These are phyloP conservation scores for Piper betle DNA, from an alignment of 164 flowering plant species.

Conservation along the genomic window DNA sequence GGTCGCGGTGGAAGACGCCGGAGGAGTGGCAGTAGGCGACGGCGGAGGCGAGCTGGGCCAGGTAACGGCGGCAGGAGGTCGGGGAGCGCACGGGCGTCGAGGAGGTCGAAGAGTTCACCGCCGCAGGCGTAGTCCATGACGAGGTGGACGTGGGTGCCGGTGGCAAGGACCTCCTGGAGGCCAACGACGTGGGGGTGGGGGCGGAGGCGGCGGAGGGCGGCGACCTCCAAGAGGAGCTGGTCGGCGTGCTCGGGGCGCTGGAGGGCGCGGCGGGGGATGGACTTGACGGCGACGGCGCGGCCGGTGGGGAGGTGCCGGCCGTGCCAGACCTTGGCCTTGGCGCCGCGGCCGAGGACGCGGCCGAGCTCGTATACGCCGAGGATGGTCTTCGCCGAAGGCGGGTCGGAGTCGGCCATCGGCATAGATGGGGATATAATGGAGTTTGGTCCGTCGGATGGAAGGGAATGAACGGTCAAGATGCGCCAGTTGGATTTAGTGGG, in stretches of 20 bases:
- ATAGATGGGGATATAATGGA: too few species aligned
- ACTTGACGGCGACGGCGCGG: slow-evolving; percentile 61
- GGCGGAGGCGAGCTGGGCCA: slow-evolving; percentile 56
- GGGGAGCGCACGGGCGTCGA: slow-evolving; percentile 35
- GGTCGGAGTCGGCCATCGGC: too few species aligned
- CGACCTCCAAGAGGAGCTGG: slow-evolving; percentile 41
- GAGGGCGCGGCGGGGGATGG: slow-evolving; percentile 38
- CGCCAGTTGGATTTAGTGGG: too few species aligned
- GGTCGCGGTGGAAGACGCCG: slow-evolving; percentile 59
- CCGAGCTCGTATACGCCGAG: slow-evolving; percentile 55
- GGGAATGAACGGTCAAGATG: too few species aligned
- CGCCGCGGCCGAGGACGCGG: slow-evolving; percentile 49
- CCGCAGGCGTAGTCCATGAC: slow-evolving; percentile 64
- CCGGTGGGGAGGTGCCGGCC: slow-evolving; percentile 35
- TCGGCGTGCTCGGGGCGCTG: slow-evolving; percentile 17
- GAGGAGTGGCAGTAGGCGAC: slow-evolving; percentile 49
- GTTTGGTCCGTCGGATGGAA: too few species aligned
- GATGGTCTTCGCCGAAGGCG: too few species aligned
- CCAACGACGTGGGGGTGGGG: slow-evolving; percentile 40
- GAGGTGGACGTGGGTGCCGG: slow-evolving; percentile 51
- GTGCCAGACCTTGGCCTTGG: slow-evolving; percentile 64
- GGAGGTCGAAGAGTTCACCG: slow-evolving; percentile 50
- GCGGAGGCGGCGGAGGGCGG: slow-evolving; percentile 50
- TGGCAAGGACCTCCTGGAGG: slow-evolving; percentile 53
- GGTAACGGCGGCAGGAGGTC: slow-evolving; percentile 47